phyloP scores from a whole-genome alignment of 306 rosid species.

The Acmispon strigosus region DNA sequence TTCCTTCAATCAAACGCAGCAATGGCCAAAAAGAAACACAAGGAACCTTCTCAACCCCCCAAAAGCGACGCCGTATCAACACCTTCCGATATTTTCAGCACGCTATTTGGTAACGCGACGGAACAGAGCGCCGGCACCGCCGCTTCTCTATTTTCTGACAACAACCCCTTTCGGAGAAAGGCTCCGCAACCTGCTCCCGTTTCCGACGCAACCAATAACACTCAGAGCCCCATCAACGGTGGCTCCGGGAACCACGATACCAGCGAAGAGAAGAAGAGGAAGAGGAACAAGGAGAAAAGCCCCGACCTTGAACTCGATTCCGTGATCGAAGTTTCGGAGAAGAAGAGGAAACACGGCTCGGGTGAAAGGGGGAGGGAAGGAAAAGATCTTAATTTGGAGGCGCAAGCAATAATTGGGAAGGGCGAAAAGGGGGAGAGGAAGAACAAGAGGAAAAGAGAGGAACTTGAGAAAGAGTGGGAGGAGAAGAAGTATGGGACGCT shows the following conservation, averaged over 20 bases:
- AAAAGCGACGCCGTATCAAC: conserved; percentile 29
- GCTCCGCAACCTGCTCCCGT: conserved; percentile 12
- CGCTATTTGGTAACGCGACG: conserved; percentile 44
- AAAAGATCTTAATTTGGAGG: not conserved
- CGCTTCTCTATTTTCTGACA: conserved; percentile 62
- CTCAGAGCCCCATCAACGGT: not conserved
- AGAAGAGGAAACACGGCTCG: conserved; percentile 27
- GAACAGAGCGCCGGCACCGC: conserved; percentile 13
- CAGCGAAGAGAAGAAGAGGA: conserved; percentile 31
- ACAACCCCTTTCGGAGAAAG: conserved; percentile 60
- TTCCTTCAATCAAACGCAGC: not conserved
- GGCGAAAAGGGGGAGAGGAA: conserved; percentile 6
- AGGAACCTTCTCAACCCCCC: conserved; percentile 18
- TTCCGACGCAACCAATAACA: not conserved
- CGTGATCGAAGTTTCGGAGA: conserved; percentile 26
- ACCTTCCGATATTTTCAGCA: conserved; percentile 42
- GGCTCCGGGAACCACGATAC: conserved; percentile 1
- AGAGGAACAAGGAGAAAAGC: conserved; percentile 30
- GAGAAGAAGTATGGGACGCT: conserved; percentile 54
- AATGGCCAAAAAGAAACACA: conserved; percentile 59
- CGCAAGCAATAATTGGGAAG: not conserved
- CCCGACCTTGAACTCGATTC: not conserved
- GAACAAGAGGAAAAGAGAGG: conserved; percentile 86
- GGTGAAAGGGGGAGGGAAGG: not conserved
- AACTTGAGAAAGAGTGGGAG: conserved; percentile 79